These are phyloP conservation scores for Sporothrix schenckii DNA, from an alignment of 2,329 filamentous ascomycete genomes.

Conservation along the genomic window DNA sequence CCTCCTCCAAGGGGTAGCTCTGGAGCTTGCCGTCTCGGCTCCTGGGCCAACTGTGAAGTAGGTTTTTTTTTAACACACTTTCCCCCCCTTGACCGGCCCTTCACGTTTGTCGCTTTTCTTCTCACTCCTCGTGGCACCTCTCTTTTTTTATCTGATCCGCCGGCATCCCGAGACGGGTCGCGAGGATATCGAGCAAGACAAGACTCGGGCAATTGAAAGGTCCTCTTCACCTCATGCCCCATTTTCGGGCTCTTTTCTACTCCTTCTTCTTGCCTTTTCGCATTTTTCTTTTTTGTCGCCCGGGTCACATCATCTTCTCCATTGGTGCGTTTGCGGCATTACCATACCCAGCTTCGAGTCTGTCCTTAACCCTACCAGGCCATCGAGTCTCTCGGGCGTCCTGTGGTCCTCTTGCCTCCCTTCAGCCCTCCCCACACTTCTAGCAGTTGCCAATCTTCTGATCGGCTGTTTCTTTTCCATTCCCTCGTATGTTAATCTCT, in stretches of 20 bases:
- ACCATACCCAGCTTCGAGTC: conserved; percentile 10
- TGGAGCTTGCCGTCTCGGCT: not conserved
- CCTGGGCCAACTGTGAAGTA: not conserved
- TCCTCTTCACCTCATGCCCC: not conserved
- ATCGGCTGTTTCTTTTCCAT: conserved; percentile 21
- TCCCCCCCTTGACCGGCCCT: not conserved
- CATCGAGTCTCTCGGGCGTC: no score
- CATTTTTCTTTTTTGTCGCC: not conserved
- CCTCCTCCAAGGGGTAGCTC: not conserved
- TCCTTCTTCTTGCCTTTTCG: not conserved
- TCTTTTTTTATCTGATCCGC: conserved; percentile 30
- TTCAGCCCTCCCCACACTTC: conserved; percentile 11
- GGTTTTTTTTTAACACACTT: not conserved
- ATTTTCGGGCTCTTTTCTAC: not conserved
- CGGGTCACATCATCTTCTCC: conserved; percentile 4
- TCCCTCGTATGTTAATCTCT: conserved; percentile 19
- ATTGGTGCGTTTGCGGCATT: not conserved
- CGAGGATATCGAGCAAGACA: not conserved
- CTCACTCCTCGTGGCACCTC: not conserved
- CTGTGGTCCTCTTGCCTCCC: not conserved
- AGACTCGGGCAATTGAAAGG: not conserved
- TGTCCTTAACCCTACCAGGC: no score
- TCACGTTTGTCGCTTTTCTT: not conserved
- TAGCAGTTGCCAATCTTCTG: conserved; percentile 8
- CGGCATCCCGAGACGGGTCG: conserved; percentile 12